phyloP scores from a whole-genome alignment of 257 asterid species.

The Jacaranda copaia region DNA sequence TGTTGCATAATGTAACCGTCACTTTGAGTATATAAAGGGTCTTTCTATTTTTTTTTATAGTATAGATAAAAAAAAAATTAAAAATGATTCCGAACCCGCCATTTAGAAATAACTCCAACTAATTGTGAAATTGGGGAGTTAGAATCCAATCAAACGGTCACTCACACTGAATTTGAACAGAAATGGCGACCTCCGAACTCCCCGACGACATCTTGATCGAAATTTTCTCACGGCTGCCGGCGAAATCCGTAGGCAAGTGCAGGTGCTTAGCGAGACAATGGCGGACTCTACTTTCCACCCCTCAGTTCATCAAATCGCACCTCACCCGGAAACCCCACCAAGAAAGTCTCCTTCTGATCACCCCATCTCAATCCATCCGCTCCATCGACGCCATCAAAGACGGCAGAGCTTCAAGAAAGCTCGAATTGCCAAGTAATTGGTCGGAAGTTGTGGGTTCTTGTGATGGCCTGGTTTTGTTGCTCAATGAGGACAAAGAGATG shows the following conservation, averaged over 20 bases:
- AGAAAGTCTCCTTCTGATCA: slow-evolving; percentile 28
- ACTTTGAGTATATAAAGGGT: too few species aligned
- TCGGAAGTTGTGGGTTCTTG: slow-evolving; percentile 28
- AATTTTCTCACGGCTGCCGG: slow-evolving; percentile 33
- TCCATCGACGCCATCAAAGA: slow-evolving; percentile 3
- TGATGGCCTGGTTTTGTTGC: slow-evolving; percentile 32
- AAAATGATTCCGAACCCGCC: too few species aligned
- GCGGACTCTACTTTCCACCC: slow-evolving; percentile 16
- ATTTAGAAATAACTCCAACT: too few species aligned
- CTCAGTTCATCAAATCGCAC: slow-evolving; percentile 32
- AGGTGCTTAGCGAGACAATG: slow-evolving; percentile 40
- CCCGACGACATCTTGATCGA: slow-evolving; percentile 37
- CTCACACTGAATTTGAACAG: neutral
- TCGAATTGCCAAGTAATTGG: slow-evolving; percentile 2
- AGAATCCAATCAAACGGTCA: too few species aligned
- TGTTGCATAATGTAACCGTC: too few species aligned
- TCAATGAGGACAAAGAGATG: neutral
- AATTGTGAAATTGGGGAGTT: too few species aligned
- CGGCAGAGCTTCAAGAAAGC: neutral
- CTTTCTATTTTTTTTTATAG: too few species aligned
- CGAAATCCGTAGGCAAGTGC: slow-evolving; percentile 37
- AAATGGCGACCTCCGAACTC: neutral
- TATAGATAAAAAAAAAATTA: too few species aligned
- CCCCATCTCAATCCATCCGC: neutral
- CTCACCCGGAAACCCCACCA: slow-evolving; percentile 11